Base-by-base conservation (phyloP, 176 grass and related monocot species). In the Aegilops bicornis region DNA sequence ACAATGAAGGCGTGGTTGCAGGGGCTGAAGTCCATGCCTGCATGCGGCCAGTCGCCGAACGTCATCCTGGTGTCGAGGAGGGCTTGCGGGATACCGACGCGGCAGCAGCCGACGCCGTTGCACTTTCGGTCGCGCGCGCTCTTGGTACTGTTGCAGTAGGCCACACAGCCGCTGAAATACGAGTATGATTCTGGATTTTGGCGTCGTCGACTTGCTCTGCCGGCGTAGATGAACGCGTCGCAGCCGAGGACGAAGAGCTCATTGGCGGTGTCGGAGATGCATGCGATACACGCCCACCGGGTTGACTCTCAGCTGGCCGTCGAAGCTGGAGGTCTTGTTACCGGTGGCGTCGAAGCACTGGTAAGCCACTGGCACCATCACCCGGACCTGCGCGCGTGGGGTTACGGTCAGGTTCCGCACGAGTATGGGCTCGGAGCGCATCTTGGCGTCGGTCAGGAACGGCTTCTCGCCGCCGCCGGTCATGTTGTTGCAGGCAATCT, bases 1-100 rank as follows among this genome's bases (percentile, higher is more conserved):
- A 73, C 70, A 39, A 73, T 73, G 39, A 73, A 73, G 39, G 70
- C 39, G 70, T 73, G 43, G 12, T 73, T 73, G n/a, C 70, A 73
- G 37, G 70, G 39, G 70, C n/a, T 45, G n/a, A 16, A 45, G 1
- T 45, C 37, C 2, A 45, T 3, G 70, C 37, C 22, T 1, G 10
- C 10, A n/a, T 73, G 37, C 11, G 70, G 39, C 70, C 70, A 73
- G 1, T 25, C 24, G 2, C 39, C 39, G 39, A 73, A 73, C 3
- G 22, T 73, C 39, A 73, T 73, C 37, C 36, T 8, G 6, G 70
- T 73, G n/a, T 73, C 24, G 70, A 39, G 25, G 39, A 73, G 70
- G 22, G 39, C 10, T 39, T 2, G 22, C 37, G 70, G 39, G 70
- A 73, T 73, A 1, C 24, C 39, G 39, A 73, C 70, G n/a, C 39